Conservation (phyloP, 1,139 yeast genomes). For the Yamadazyma oceani region DNA sequence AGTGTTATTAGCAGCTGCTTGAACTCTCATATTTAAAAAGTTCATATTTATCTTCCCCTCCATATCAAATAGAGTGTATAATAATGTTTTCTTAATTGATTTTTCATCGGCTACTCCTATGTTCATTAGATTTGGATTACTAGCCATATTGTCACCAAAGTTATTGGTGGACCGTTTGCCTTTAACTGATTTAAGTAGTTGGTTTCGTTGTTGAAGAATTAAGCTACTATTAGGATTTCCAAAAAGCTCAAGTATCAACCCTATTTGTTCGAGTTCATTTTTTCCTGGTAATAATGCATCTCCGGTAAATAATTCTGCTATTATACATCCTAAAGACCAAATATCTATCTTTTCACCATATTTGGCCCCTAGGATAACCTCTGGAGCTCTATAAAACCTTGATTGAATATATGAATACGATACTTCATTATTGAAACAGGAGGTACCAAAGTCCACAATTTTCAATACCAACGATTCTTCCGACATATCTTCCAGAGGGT, state of each 20-base stretch:
- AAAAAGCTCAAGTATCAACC: constrained; percentile 55
- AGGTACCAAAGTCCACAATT: constrained; percentile 68
- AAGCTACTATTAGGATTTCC: constrained; percentile 55
- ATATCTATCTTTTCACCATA: constrained; percentile 71
- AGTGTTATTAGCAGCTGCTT: constrained; percentile 18
- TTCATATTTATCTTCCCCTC: constrained; percentile 38
- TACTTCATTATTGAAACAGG: constrained; percentile 48
- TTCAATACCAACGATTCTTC: constrained; percentile 37
- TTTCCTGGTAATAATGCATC: constrained; percentile 69
- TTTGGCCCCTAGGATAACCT: constrained; percentile 75
- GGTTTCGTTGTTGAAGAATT: constrained; percentile 25
- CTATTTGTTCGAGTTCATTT: constrained; percentile 66
- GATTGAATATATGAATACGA: constrained; percentile 64
- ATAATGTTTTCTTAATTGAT: constrained; percentile 31
- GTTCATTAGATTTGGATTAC: constrained; percentile 10
- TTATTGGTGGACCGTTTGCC: constrained; percentile 17
- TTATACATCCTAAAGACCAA: constrained; percentile 76
- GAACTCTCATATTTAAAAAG: constrained; percentile 26
- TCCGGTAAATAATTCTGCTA: constrained; percentile 67
- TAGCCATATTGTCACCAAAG: constrained; percentile 9
- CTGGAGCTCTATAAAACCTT: constrained; percentile 71
- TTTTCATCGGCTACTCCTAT: constrained; percentile 22
- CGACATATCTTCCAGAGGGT: constrained; percentile 10
- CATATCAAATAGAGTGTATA: constrained; percentile 40
- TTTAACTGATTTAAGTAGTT: constrained; percentile 19